Evolutionary conservation across 2,329 filamentous ascomycete species (phyloP).

Genomic region (Aureobasidium sp.): DNA sequence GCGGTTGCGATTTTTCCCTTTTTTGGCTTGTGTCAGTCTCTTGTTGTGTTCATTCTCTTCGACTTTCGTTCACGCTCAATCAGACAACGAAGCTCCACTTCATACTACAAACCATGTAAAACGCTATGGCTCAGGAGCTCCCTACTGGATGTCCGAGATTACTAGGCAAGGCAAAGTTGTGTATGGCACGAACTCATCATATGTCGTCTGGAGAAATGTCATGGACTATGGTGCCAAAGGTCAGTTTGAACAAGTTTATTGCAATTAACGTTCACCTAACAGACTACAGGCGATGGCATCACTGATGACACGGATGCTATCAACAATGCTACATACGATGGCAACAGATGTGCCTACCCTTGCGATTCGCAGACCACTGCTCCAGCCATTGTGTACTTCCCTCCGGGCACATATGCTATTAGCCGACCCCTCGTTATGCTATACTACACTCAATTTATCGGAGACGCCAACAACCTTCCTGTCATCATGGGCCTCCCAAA

Average conservation of each 20-base stretch:
- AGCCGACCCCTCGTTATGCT: constrained; percentile 22
- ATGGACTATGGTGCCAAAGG: constrained; percentile 37
- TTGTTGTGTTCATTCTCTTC: not conserved
- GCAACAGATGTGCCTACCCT: constrained; percentile 24
- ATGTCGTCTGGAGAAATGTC: constrained; percentile 39
- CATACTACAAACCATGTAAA: constrained; percentile 23
- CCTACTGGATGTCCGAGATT: constrained; percentile 37
- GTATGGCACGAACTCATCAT: constrained; percentile 32
- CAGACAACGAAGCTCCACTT: not conserved
- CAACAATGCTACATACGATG: constrained; percentile 28
- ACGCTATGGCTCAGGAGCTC: constrained; percentile 25
- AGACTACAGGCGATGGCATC: constrained; percentile 22
- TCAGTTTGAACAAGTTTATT: constrained; percentile 7
- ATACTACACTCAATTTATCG: constrained; percentile 25
- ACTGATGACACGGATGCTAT: constrained; percentile 29
- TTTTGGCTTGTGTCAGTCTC: not conserved
- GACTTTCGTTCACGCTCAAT: not conserved
- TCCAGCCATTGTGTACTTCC: constrained; percentile 53
- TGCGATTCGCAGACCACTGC: constrained; percentile 29
- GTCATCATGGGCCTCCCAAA: constrained; percentile 24
- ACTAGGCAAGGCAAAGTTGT: constrained; percentile 35
- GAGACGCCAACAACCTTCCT: constrained; percentile 20
- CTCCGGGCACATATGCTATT: constrained; percentile 50
- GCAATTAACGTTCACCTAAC: not conserved
- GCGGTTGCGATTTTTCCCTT: not conserved